These are phyloP conservation scores for Tricholoma flavovirens DNA, from an alignment of 768 basidiomycete genomes.

Conservation along the genomic window DNA sequence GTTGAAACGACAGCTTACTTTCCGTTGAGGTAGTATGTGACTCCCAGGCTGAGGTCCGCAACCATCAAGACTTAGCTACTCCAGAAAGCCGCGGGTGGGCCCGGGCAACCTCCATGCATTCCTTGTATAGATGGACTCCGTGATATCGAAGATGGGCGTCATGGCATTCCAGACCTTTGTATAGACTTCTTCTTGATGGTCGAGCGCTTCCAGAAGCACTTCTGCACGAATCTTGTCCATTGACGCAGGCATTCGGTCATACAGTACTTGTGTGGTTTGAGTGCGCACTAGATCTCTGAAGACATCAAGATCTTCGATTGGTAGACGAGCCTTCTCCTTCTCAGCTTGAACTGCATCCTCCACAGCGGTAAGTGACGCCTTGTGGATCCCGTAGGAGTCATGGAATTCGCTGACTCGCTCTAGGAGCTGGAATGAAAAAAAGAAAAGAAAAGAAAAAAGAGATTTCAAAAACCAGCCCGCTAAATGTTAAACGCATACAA, in stretches of 20 bases:
- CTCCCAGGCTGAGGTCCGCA: no score
- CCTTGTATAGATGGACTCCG: background rate
- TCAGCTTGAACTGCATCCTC: background rate
- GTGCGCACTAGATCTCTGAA: background rate
- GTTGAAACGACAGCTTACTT: background rate
- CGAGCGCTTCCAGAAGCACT: background rate
- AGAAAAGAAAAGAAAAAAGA: no score
- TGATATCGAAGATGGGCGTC: background rate
- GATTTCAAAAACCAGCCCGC: background rate
- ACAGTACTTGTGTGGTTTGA: background rate
- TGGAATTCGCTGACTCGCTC: background rate
- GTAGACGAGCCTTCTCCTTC: background rate
- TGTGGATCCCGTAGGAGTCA: background rate
- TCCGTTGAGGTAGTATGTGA: no score
- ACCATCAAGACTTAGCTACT: background rate
- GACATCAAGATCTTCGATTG: background rate
- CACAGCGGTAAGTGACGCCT: background rate
- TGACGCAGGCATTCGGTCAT: background rate
- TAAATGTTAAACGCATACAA: constrained; percentile 2
- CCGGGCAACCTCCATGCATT: background rate
- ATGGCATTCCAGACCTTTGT: background rate
- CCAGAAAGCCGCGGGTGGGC: background rate
- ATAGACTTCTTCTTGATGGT: background rate
- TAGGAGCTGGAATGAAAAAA: no score
- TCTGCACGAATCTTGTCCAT: background rate